A percentile compares a stretch with the other conserved stretches of the same genome.
These are phyloP conservation scores for Cladorrhinum sp. DNA, from an alignment of 2,329 filamentous ascomycete genomes.

Conservation along the genomic window DNA sequence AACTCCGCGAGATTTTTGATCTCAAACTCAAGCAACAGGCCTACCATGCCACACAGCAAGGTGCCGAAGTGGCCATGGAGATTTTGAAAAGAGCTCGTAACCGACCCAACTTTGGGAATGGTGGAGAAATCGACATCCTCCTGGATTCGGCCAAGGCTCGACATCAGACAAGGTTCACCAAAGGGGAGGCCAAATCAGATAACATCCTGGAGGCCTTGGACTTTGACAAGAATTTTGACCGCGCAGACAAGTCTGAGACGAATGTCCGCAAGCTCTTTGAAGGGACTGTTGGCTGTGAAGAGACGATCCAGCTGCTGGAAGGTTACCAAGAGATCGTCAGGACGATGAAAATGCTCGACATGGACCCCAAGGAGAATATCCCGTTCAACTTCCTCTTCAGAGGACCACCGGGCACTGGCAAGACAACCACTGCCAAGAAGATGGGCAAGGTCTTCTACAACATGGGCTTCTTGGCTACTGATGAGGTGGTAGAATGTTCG, in stretches of 20 bases:
- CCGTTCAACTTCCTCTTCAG: conserved; percentile 69
- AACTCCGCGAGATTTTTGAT: conserved; percentile 58
- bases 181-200: conserved; percentile 24
- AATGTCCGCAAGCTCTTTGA: conserved; percentile 55
- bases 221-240: conserved; percentile 59
- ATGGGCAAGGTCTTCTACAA: conserved; percentile 76
- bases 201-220: conserved; percentile 39
- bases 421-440: conserved; percentile 68
- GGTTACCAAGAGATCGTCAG: conserved; percentile 52
- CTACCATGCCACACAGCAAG: conserved; percentile 50
- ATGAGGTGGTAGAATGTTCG: conserved; percentile 63
- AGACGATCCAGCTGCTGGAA: conserved; percentile 50
- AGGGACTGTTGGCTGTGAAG: conserved; percentile 56
- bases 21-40: conserved; percentile 59
- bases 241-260: conserved; percentile 44
- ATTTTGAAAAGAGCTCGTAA: conserved; percentile 61
- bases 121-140: conserved; percentile 69
- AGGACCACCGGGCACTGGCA: conserved; percentile 67
- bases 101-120: conserved; percentile 67
- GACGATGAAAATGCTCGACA: conserved; percentile 47
- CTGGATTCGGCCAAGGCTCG: conserved; percentile 53
- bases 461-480: conserved; percentile 62
- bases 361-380: conserved; percentile 56
- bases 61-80: conserved; percentile 53
- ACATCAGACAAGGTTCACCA: conserved; percentile 32